Conservation (phyloP, 805 yeast genomes). For the Sugiyamaella americana region DNA sequence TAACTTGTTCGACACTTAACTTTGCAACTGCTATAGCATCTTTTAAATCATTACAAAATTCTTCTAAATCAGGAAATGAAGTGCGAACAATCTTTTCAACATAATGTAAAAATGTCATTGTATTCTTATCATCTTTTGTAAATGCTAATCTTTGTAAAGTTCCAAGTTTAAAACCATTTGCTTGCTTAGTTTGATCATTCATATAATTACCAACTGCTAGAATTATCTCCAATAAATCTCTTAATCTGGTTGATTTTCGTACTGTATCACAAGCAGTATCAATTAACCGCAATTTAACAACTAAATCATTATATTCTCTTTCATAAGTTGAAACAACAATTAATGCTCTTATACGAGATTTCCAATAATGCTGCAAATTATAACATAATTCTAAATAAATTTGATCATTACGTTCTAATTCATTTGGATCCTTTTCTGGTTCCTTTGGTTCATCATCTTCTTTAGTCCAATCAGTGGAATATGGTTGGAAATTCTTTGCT, state of each 20-base stretch:
- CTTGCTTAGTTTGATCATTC: conserved; percentile 91
- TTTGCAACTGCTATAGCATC: conserved; percentile 58
- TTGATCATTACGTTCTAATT: conserved; percentile 81
- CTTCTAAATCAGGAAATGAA: conserved; percentile 71
- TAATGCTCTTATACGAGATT: conserved; percentile 80
- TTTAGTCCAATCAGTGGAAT: conserved; percentile 63
- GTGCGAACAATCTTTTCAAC: conserved; percentile 84
- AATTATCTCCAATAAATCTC: conserved; percentile 73
- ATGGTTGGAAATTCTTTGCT: conserved; percentile 72
- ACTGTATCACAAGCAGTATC: conserved; percentile 70
- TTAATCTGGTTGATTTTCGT: conserved; percentile 58
- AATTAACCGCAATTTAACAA: conserved; percentile 56
- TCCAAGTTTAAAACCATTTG: conserved; percentile 83
- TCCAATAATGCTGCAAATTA: conserved; percentile 86
- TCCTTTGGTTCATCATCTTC: conserved; percentile 30
- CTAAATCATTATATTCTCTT: conserved; percentile 69
- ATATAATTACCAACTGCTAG: conserved; percentile 91
- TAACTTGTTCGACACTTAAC: conserved; percentile 75
- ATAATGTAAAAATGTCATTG: conserved; percentile 85
- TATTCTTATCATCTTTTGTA: conserved; percentile 81
- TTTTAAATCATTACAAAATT: conserved; percentile 67
- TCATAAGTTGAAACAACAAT: conserved; percentile 63
- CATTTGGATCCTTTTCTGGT: conserved; percentile 67
- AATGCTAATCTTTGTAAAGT: conserved; percentile 87
- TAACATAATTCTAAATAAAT: conserved; percentile 75